Base-by-base conservation (phyloP, 2,329 filamentous ascomycete species). In the Monilinia fructigena region DNA sequence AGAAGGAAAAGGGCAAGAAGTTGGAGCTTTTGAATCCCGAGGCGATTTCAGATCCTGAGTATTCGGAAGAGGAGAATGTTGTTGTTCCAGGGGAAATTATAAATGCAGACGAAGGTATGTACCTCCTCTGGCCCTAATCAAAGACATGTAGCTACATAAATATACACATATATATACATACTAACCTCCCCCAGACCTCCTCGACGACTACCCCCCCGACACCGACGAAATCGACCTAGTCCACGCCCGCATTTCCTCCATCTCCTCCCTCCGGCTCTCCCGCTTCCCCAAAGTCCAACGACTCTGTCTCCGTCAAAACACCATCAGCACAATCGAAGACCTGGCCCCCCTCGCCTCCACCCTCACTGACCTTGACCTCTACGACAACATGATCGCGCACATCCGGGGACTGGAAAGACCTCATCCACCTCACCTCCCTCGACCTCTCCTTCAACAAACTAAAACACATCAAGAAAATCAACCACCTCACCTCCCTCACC, bases 391-490 rank as follows among this genome's bases (percentile, higher is more conserved):
- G 23, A 93, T 99, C 73, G 86, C 88, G 14, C 93, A 96, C 78
- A 87, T 97, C 78, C 88, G 89, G 71, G 91, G 91, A 40, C 84
- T 99, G 55, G 93, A 97, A 97, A 64, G 82, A 86, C 55, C 86
- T 97, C 66, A 86, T 83, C 16, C 83, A 90, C 68, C 85, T 99
- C 64, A 92, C 85, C 7, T 89, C 82, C 66, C 86, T 99, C 65
- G 95, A 99, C 77, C 83, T 99, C 62, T 96, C 91, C 78, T 99
- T 97, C 85, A 99, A 99, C 82, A 98, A 98, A 82, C 94, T 99
- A 81, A 97, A 97, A 78, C 93, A 97, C 79, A 96, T 99, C 81
- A 97, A 96, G 79, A 88, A 94, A 74, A 81, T 98, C 71, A 84
- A 85, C 67, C 90, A 94, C 74, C 81, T 99, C 67, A 89, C 81